These are phyloP conservation scores for Spiromastix sp. DNA, from an alignment of 2,329 filamentous ascomycete genomes.

Conservation along the genomic window DNA sequence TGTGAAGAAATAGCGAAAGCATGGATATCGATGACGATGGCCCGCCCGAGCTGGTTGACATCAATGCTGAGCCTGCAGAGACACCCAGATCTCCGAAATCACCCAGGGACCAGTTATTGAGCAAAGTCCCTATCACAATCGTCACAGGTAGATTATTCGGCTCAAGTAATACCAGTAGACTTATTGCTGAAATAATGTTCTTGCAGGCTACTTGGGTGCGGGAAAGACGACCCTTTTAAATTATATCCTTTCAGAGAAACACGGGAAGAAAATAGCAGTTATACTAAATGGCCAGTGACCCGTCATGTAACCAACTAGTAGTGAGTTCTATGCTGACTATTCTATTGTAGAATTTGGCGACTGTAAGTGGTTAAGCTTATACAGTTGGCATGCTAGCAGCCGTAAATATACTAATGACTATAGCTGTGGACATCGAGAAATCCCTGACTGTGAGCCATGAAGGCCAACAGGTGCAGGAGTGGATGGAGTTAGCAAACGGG, in stretches of 20 bases:
- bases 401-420: constrained; percentile 3
- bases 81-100: constrained; percentile 15
- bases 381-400: constrained; percentile 1
- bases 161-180: constrained; percentile 1
- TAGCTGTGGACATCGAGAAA: constrained; percentile 90
- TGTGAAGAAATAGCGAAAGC: no score
- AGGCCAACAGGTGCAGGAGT: constrained; percentile 76
- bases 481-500: constrained; percentile 91
- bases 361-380: constrained; percentile 44
- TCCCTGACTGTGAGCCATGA: constrained; percentile 83
- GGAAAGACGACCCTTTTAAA: constrained; percentile 94
- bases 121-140: constrained; percentile 40
- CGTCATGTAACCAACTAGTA: no score
- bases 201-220: constrained; percentile 76
- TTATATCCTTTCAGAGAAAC: constrained; percentile 86
- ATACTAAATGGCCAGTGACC: constrained; percentile 69
- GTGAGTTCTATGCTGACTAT: constrained; percentile 17
- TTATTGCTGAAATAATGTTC: constrained; percentile 4
- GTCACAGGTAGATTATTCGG: constrained; percentile 33
- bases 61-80: constrained; percentile 20
- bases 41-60: constrained; percentile 35
- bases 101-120: constrained; percentile 17
- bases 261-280: constrained; percentile 96
- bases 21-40: constrained; percentile 28
- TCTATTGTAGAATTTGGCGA: constrained; percentile 60